phyloP scores from a whole-genome alignment of 208 protist species.

The Leishmania aethiopica region DNA sequence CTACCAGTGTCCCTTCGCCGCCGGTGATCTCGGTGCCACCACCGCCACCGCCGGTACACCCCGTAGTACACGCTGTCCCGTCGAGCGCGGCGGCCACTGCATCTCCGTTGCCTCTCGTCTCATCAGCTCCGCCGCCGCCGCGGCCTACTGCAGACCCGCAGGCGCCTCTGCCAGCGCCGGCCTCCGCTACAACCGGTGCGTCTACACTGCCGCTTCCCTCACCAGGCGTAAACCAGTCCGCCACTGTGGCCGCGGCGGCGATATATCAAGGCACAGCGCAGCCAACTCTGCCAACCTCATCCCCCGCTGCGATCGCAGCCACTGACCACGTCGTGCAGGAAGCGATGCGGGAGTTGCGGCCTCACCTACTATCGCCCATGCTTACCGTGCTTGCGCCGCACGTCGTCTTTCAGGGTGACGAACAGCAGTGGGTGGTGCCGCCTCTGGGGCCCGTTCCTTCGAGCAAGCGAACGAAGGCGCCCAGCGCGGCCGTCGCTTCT shows the following conservation, averaged over 20 bases:
- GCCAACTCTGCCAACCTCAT: background rate
- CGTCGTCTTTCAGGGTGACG: constrained; percentile 39
- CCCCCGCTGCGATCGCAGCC: constrained; percentile 4
- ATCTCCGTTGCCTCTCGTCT: background rate
- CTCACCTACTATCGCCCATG: constrained; percentile 18
- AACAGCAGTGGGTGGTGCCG: constrained; percentile 35
- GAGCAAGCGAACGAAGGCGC: constrained; percentile 7
- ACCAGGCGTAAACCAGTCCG: constrained; percentile 1
- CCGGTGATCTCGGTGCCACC: background rate
- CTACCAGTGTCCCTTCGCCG: background rate
- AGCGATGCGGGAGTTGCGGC: constrained; percentile 11
- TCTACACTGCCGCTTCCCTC: constrained; percentile 18
- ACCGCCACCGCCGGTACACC: background rate
- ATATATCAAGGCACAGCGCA: background rate
- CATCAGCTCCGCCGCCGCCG: background rate
- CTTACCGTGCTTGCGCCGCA: constrained; percentile 37
- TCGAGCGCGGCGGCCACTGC: background rate
- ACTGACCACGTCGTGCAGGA: constrained; percentile 21
- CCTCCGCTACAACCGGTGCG: constrained; percentile 5
- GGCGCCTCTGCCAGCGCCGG: background rate
- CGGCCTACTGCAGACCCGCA: background rate
- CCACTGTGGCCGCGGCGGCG: background rate
- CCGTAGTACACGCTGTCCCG: background rate
- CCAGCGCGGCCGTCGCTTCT: background rate
- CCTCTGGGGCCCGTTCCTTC: constrained; percentile 25